Percentiles rank a stretch among this genome's conserved stretches.
These are phyloP conservation scores for Aureobasidium sp. DNA, from an alignment of 2,329 filamentous ascomycete genomes.

Conservation along the genomic window DNA sequence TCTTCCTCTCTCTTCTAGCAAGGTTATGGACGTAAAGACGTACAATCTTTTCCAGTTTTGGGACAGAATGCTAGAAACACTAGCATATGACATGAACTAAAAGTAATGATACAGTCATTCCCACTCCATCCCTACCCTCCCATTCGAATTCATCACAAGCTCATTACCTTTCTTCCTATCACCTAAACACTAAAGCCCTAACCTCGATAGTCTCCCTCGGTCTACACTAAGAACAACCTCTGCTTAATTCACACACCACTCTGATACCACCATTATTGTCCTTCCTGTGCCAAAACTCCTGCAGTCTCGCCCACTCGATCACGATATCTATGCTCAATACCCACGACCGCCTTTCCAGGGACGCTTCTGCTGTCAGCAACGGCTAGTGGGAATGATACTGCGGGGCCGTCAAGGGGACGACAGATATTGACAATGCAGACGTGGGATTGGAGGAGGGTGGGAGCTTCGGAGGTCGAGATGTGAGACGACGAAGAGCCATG, in stretches of 20 bases:
- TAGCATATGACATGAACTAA: no score
- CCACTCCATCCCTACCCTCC: no score
- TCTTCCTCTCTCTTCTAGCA: no score
- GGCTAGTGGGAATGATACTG: constrained; percentile 48
- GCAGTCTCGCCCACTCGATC: constrained; percentile 66
- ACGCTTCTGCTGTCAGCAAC: constrained; percentile 49
- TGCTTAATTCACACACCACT: constrained; percentile 62
- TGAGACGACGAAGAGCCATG: neutral
- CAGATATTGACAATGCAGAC: constrained; percentile 86
- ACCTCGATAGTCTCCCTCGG: constrained; percentile 82
- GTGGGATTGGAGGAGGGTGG: constrained; percentile 54
- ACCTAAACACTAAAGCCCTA: constrained; percentile 68
- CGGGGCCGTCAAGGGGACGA: constrained; percentile 53
- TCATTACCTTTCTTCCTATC: no score
- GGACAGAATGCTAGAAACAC: no score
- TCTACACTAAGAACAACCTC: constrained; percentile 47
- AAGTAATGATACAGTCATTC: no score
- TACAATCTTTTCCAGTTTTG: no score
- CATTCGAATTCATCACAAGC: no score
- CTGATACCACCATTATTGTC: constrained; percentile 70
- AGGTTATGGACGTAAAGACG: no score
- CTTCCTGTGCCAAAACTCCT: constrained; percentile 51
- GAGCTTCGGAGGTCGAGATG: constrained; percentile 50
- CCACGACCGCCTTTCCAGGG: constrained; percentile 54
- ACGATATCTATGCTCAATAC: constrained; percentile 66